phyloP scores from a whole-genome alignment of 2,329 filamentous ascomycete species.

The Pseudogymnoascus sp. region DNA sequence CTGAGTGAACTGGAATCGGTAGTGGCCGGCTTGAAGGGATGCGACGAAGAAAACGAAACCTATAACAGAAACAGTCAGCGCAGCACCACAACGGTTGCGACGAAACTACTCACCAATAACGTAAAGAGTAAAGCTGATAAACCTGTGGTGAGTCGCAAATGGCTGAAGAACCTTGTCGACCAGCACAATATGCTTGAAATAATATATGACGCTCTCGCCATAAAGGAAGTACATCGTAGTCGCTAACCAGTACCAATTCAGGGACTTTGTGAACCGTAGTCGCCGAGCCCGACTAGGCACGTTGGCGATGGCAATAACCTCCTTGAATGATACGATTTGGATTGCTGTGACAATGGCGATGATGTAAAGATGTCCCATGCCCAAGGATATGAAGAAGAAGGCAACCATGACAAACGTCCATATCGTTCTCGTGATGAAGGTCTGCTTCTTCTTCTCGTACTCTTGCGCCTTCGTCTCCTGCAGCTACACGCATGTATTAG shows the following conservation, averaged over 20 bases:
- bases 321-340: slow-evolving; percentile 97
- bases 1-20: slow-evolving; percentile 97
- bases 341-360: slow-evolving; percentile 86
- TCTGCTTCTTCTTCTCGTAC: slow-evolving; percentile 98
- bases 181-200: slow-evolving; percentile 97
- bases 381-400: slow-evolving; percentile 83
- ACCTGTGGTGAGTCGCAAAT: slow-evolving; percentile 92
- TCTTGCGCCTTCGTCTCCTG: slow-evolving; percentile 47
- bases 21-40: slow-evolving; percentile 89
- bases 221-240: slow-evolving; percentile 99
- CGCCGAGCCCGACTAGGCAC: slow-evolving; percentile 87
- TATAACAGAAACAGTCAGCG: slow-evolving; percentile 35
- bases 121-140: slow-evolving; percentile 98
- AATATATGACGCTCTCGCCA: slow-evolving; percentile 98
- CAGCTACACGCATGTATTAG: slow-evolving; percentile 21
- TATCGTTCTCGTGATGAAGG: slow-evolving; percentile 92
- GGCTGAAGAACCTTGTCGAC: slow-evolving; percentile 90
- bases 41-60: slow-evolving; percentile 98
- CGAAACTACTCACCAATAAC: slow-evolving; percentile 66
- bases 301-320: slow-evolving; percentile 96
- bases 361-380: slow-evolving; percentile 96
- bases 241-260: slow-evolving; percentile 99
- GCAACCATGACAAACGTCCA: slow-evolving; percentile 98
- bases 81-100: slow-evolving; percentile 13
- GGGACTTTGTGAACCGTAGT: slow-evolving; percentile 85